Percentiles rank a stretch among this genome's conserved stretches.
These are phyloP conservation scores for Acrocalymma vagum DNA, from an alignment of 2,329 filamentous ascomycete genomes.

Conservation along the genomic window DNA sequence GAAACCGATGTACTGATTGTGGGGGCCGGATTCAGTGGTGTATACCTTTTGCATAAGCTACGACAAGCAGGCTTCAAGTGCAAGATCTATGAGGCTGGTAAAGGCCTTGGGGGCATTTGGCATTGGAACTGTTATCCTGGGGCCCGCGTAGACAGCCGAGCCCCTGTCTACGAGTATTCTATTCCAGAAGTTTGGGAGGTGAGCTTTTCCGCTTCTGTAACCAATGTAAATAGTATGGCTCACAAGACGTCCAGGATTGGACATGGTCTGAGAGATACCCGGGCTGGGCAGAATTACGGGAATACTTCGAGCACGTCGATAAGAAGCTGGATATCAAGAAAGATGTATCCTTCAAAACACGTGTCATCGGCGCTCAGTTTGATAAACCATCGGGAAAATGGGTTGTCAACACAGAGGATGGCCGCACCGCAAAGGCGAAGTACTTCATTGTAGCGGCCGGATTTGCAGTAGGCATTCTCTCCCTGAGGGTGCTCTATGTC, in stretches of 20 bases:
- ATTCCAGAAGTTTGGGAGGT: slow-evolving; percentile 57
- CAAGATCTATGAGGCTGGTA: slow-evolving; percentile 51
- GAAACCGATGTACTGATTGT: slow-evolving; percentile 50
- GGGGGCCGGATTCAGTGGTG: slow-evolving; percentile 52
- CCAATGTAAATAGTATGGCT: background rate
- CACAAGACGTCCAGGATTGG: slow-evolving; percentile 56
- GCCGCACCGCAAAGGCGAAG: slow-evolving; percentile 58
- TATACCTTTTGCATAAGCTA: slow-evolving; percentile 53
- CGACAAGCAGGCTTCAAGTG: slow-evolving; percentile 50
- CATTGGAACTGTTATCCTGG: slow-evolving; percentile 56
- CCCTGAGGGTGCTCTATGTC: too few species aligned
- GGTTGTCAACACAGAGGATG: slow-evolving; percentile 61
- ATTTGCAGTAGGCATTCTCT: too few species aligned
- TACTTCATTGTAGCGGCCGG: slow-evolving; percentile 64
- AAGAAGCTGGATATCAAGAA: slow-evolving; percentile 64
- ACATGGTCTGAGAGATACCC: slow-evolving; percentile 65
- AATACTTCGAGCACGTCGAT: slow-evolving; percentile 69
- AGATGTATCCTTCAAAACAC: slow-evolving; percentile 65
- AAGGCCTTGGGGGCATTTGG: slow-evolving; percentile 54
- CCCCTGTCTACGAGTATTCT: slow-evolving; percentile 58
- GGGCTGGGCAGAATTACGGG: slow-evolving; percentile 59
- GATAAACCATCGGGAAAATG: slow-evolving; percentile 59
- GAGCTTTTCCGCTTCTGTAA: too few species aligned
- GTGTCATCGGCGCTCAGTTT: slow-evolving; percentile 62
- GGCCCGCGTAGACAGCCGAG: slow-evolving; percentile 57